Evolutionary conservation across 2,329 filamentous ascomycete genomes (phyloP), one percentile per base, ranked within the genome.

Genomic region (Aureobasidium sp.): DNA sequence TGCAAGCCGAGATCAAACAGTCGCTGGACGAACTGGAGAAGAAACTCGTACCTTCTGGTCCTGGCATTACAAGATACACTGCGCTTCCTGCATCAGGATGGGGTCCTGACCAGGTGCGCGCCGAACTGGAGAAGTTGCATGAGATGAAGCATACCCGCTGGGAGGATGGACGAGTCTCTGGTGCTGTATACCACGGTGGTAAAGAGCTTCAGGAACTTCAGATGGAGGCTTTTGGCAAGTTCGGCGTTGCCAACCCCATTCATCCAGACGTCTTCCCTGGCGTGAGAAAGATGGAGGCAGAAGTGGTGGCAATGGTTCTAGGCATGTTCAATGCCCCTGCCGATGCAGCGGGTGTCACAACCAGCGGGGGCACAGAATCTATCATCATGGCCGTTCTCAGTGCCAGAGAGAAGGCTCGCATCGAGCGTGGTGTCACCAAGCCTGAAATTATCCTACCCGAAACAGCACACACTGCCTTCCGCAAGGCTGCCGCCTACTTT

Each of bases 251-350:
- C 43, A 99, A 99, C 75, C 94, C 94, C 3, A 94, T 99, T 68
- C 94, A 99, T 74, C 94, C 94, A 7, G 94, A 99, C 77, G 93
- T 99, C 47, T 99, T 99, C 77, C 94, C 94, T 17, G 94, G 93
- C 32, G 92, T 99, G 59, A 83, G 94, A 70, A 99, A 99, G 84
- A 99, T 99, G 94, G 94, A 99, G 79, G 93, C 94, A 48, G 94
- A 99, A 78, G 81, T 99, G 65, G 94, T 99, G 59, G 89, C 92
- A 67, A 99, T 99, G 93, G 92, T 95, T 0, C 60, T 73, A 59
- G 67, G 65, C 6, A 66, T 99, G 74, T 99, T 97, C 80, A 90
- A 96, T 74, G 92, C 89, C 9, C 94, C 94, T 3, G 79, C 86
- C n/a, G 87, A 86, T 62, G 90, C 87, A 34, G 92, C 90, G 5